Percentiles rank a stretch among this genome's conserved stretches.
Conservation (phyloP, 306 rosid genomes). For the Alnus rubra region DNA sequence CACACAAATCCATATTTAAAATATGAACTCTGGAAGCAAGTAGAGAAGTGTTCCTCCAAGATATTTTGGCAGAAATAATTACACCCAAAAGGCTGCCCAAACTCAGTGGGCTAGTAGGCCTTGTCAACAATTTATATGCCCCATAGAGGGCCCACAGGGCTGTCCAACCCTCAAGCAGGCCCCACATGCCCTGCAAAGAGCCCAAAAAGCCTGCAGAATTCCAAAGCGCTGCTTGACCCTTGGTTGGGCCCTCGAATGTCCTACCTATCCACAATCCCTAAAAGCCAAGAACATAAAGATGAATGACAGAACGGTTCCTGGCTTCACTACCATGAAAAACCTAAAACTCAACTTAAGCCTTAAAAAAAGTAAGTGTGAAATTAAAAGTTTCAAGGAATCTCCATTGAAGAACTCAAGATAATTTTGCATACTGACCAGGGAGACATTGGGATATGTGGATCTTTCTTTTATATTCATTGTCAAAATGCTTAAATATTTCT, state of each 20-base stretch:
- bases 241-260: background rate
- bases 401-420: background rate
- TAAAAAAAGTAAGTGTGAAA: background rate
- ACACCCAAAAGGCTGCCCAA: background rate
- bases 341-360: background rate
- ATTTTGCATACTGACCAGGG: background rate
- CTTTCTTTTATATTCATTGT: background rate
- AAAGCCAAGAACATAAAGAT: background rate
- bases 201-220: background rate
- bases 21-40: constrained; percentile 1
- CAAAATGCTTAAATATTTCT: constrained; percentile 10
- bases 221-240: background rate
- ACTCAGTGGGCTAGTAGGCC: too few species aligned
- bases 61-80: constrained; percentile 1
- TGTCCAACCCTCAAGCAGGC: background rate
- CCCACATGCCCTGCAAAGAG: too few species aligned
- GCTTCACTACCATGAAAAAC: background rate
- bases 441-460: background rate
- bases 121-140: constrained; percentile 8
- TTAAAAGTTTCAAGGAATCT: background rate
- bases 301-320: background rate
- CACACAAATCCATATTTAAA: background rate
- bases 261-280: background rate
- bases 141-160: constrained; percentile 2
- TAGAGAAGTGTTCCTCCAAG: background rate